phyloP scores from a whole-genome alignment of 768 basidiomycete species.

The Coprinellus micaceus region DNA sequence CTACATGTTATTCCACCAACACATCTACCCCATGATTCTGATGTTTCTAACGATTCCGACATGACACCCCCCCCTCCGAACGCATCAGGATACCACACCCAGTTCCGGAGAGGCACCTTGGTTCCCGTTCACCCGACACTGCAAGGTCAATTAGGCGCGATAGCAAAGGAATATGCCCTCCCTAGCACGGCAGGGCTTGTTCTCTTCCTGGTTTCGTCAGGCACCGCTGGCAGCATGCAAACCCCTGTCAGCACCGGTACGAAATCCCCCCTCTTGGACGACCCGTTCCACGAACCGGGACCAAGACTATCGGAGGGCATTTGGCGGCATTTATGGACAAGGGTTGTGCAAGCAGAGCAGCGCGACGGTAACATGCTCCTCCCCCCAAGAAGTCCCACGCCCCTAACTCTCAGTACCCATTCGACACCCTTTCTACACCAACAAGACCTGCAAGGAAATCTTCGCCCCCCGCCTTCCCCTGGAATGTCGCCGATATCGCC shows the following conservation, averaged over 20 bases:
- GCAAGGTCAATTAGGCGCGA: conserved; percentile 77
- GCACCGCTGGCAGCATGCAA: conserved; percentile 13
- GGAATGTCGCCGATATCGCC: conserved; percentile 34
- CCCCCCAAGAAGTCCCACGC: conserved; percentile 32
- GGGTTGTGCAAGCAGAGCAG: conserved; percentile 61
- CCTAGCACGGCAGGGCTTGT: conserved; percentile 82
- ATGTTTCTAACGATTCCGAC: conserved; percentile 38
- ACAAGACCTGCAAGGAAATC: conserved; percentile 24
- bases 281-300: conserved; percentile 55
- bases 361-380: conserved; percentile 39
- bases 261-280: conserved; percentile 16
- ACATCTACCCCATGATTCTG: conserved; percentile 64
- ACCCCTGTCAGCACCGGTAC: conserved; percentile 13
- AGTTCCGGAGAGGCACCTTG: conserved; percentile 81
- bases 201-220: conserved; percentile 65
- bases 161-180: conserved; percentile 90
- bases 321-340: conserved; percentile 83
- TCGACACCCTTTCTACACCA: conserved; percentile 41
- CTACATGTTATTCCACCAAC: conserved; percentile 81
- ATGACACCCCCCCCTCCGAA: conserved; percentile 49
- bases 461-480: conserved; percentile 49
- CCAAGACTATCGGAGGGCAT: conserved; percentile 84
- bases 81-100: conserved; percentile 74
- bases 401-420: conserved; percentile 38
- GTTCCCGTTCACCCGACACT: conserved; percentile 83